Conservation (phyloP, 2,329 filamentous ascomycete genomes). For the Cladosporium sp. region DNA sequence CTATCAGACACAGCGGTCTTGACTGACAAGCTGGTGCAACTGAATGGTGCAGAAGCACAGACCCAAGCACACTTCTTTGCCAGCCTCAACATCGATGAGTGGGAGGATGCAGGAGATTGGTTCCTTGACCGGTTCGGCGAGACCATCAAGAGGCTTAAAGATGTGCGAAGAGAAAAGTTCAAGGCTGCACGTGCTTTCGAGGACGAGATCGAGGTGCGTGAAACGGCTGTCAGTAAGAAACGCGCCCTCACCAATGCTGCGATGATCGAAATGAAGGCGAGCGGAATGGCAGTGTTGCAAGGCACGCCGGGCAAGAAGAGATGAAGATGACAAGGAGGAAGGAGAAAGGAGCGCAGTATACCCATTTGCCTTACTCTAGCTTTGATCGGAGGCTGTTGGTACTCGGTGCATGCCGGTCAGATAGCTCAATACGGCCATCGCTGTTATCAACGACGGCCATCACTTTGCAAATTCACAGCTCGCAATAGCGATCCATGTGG, state of each 20-base stretch:
- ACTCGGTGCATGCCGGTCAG: background rate
- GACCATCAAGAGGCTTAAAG: slow-evolving; percentile 53
- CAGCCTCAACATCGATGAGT: slow-evolving; percentile 54
- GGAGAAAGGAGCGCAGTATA: slow-evolving; percentile 1
- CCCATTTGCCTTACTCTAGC: slow-evolving; percentile 12
- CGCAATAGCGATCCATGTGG: background rate
- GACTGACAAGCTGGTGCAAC: slow-evolving; percentile 25
- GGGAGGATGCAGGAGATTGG: slow-evolving; percentile 64
- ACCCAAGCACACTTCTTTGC: slow-evolving; percentile 54
- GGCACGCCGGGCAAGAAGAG: slow-evolving; percentile 42
- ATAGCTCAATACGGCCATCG: background rate
- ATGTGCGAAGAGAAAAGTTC: slow-evolving; percentile 55
- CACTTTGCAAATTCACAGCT: background rate
- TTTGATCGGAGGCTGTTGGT: background rate
- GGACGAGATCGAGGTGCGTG: slow-evolving; percentile 54
- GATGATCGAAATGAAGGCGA: slow-evolving; percentile 51
- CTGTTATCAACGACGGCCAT: background rate
- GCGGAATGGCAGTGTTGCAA: slow-evolving; percentile 55
- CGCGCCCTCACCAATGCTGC: slow-evolving; percentile 44
- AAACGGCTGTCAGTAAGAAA: slow-evolving; percentile 53
- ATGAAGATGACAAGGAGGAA: background rate
- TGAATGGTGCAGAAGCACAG: slow-evolving; percentile 20
- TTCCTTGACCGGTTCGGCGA: slow-evolving; percentile 57
- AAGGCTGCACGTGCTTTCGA: slow-evolving; percentile 56
- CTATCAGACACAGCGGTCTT: slow-evolving; percentile 24